Percentiles rank a stretch among this genome's conserved stretches.
phyloP scores from a whole-genome alignment of 2,329 filamentous ascomycete species.

The Xylariaceae sp. region DNA sequence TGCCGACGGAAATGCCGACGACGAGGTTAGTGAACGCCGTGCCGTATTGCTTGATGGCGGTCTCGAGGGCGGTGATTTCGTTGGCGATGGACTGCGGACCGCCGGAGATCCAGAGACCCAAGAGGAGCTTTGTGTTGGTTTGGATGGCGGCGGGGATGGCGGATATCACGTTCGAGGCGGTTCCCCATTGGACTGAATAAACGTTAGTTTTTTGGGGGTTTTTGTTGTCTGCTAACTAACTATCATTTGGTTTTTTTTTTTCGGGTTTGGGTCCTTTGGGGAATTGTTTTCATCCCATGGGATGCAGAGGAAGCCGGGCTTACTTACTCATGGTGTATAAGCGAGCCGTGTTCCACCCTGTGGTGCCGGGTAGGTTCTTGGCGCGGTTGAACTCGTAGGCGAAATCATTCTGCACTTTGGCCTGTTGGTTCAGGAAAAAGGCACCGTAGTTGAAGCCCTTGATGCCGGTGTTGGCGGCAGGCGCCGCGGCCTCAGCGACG shows the following conservation, averaged over 20 bases:
- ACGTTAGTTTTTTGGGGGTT: slow-evolving; percentile 8
- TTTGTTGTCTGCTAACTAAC: too few species aligned
- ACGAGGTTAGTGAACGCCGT: slow-evolving; percentile 40
- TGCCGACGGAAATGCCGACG: slow-evolving; percentile 49
- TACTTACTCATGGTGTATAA: slow-evolving; percentile 31
- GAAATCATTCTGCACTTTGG: slow-evolving; percentile 30
- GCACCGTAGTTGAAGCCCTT: slow-evolving; percentile 33
- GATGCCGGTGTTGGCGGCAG: slow-evolving; percentile 18
- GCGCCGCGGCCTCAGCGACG: slow-evolving; percentile 13
- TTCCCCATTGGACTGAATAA: slow-evolving; percentile 30
- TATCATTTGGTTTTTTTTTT: too few species aligned
- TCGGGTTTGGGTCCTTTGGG: too few species aligned
- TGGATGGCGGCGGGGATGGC: slow-evolving; percentile 58
- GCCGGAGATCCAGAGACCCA: slow-evolving; percentile 46
- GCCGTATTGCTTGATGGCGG: slow-evolving; percentile 43
- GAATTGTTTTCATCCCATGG: too few species aligned
- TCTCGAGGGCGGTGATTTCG: slow-evolving; percentile 46
- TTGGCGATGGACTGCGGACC: slow-evolving; percentile 35
- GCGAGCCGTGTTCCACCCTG: slow-evolving; percentile 30
- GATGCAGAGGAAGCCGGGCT: too few species aligned
- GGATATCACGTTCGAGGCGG: slow-evolving; percentile 51
- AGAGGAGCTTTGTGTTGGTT: slow-evolving; percentile 45
- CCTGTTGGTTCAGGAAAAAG: slow-evolving; percentile 31
- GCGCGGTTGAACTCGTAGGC: slow-evolving; percentile 32
- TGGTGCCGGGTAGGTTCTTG: slow-evolving; percentile 28